Evolutionary conservation across 2,329 filamentous ascomycete genomes (phyloP).

Genomic region (Clonostachys sp.): DNA sequence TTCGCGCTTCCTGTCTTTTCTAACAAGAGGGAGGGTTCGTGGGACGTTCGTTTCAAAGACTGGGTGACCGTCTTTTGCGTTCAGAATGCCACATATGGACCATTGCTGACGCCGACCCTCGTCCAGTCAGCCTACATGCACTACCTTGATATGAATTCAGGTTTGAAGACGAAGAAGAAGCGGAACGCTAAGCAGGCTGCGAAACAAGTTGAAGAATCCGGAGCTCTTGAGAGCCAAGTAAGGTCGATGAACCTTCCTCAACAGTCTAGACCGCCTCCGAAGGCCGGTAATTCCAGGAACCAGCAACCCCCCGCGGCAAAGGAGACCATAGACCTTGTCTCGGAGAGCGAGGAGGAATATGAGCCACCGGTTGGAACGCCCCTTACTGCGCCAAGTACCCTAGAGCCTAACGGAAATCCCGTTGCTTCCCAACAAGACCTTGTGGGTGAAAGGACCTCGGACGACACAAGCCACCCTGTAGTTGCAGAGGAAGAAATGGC

Average conservation of each 20-base stretch:
- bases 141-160: slow-evolving; percentile 21
- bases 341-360: slow-evolving; percentile 18
- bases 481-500: background rate
- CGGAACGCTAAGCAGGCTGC: slow-evolving; percentile 20
- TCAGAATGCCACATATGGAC: slow-evolving; percentile 13
- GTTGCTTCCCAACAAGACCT: too few species aligned
- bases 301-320: background rate
- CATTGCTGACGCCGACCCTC: slow-evolving; percentile 13
- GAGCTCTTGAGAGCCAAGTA: slow-evolving; percentile 11
- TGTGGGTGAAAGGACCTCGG: too few species aligned
- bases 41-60: slow-evolving; percentile 24
- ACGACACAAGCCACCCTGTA: too few species aligned
- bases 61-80: slow-evolving; percentile 23
- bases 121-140: slow-evolving; percentile 16
- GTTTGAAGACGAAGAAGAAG: slow-evolving; percentile 23
- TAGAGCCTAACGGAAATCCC: too few species aligned
- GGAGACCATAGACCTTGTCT: slow-evolving; percentile 1
- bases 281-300: too few species aligned
- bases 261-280: background rate
- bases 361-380: slow-evolving; percentile 7
- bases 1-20: slow-evolving; percentile 19
- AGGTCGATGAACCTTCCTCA: background rate
- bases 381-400: too few species aligned
- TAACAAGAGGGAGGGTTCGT: slow-evolving; percentile 19
- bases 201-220: slow-evolving; percentile 14